Conservation (phyloP, 805 yeast genomes). For the Saccharomycopsis oosterbeekiorum region DNA sequence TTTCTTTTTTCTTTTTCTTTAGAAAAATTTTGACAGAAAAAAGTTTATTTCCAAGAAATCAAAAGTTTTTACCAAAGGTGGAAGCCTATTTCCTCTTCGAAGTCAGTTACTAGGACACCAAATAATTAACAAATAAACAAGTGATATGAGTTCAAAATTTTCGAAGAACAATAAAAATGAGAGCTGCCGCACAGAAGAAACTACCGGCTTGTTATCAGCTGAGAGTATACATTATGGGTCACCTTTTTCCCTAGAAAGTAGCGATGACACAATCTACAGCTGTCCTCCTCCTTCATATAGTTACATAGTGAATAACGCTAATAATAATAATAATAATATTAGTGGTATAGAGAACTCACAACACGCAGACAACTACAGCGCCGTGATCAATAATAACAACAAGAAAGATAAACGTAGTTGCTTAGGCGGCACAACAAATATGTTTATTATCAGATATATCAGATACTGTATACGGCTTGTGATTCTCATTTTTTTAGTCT, state of each 20-base stretch:
- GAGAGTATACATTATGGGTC: background rate
- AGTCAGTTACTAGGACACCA: background rate
- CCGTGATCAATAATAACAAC: background rate
- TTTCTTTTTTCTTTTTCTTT: too few relatives aligned
- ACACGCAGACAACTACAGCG: background rate
- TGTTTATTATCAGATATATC: background rate
- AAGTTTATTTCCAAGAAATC: too few relatives aligned
- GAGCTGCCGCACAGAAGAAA: background rate
- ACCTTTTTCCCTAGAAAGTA: background rate
- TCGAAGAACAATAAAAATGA: too few relatives aligned
- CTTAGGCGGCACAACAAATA: background rate
- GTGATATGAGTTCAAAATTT: too few relatives aligned
- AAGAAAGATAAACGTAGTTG: background rate
- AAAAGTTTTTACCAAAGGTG: background rate
- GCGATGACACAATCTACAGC: background rate
- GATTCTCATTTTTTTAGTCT: constrained; percentile 1
- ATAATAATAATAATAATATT: background rate
- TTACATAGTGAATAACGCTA: background rate
- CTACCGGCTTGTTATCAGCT: background rate
- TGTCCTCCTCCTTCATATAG: background rate
- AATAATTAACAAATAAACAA: too few relatives aligned
- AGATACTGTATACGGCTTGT: background rate
- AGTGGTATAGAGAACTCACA: background rate
- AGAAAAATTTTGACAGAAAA: too few relatives aligned
- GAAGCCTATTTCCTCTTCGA: background rate